phyloP scores from a whole-genome alignment of 768 basidiomycete species.

The Termitomyces sp. region DNA sequence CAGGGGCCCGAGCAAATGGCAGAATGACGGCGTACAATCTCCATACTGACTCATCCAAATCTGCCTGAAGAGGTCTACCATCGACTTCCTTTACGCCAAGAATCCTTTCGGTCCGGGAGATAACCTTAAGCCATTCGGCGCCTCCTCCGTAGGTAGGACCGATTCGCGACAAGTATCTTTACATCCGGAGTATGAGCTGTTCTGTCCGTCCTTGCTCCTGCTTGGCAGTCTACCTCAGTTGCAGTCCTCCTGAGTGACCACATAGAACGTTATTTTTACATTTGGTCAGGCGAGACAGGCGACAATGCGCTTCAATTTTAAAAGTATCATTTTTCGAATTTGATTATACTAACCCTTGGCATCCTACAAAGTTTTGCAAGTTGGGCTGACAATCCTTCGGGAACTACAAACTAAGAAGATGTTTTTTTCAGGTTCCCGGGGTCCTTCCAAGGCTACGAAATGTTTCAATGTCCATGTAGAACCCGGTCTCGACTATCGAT shows the following conservation, averaged over 20 bases:
- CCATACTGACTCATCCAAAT: conserved; percentile 9
- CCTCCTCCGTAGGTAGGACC: neutral
- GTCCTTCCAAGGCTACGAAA: neutral
- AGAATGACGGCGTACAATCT: neutral
- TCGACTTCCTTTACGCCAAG: neutral
- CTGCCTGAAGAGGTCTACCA: conserved; percentile 15
- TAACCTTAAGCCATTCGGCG: too few species aligned
- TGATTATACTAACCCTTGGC: too few species aligned
- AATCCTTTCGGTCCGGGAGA: too few species aligned
- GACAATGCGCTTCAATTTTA: neutral
- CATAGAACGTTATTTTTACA: too few species aligned
- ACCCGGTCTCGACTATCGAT: neutral
- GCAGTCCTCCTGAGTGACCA: neutral
- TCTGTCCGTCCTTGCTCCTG: too few species aligned
- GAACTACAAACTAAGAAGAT: neutral
- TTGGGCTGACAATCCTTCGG: neutral
- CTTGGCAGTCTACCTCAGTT: too few species aligned
- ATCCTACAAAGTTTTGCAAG: neutral
- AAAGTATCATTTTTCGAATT: too few species aligned
- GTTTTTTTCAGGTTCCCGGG: neutral
- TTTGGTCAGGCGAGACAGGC: neutral
- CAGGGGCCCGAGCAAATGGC: neutral
- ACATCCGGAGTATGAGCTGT: neutral
- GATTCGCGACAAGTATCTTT: conserved; percentile 3
- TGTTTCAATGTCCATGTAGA: neutral